Percentiles rank a stretch among this genome's conserved stretches.
phyloP scores from a whole-genome alignment of 1,284 basidiomycete species.

The Singerocomus inundabilis region DNA sequence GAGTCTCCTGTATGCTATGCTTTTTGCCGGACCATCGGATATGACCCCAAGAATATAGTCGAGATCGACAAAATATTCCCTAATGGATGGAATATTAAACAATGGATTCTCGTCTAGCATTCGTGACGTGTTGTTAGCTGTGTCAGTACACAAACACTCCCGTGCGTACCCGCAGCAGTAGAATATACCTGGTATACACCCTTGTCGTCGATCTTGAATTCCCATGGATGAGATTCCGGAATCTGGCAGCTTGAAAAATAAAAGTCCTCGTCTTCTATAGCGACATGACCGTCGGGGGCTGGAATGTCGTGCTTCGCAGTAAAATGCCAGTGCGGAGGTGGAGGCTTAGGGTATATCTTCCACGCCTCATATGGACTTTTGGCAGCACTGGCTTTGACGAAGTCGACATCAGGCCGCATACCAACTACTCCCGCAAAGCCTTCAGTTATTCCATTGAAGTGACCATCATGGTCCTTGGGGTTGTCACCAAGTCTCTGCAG shows the following conservation, averaged over 20 bases:
- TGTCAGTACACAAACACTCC: neutral
- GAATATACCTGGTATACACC: conserved; percentile 87
- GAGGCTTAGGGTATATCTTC: conserved; percentile 88
- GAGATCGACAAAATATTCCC: conserved; percentile 96
- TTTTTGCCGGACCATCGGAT: conserved; percentile 93
- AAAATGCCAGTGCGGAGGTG: conserved; percentile 94
- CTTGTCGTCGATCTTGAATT: conserved; percentile 76
- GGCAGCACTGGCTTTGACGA: conserved; percentile 31
- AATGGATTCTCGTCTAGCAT: conserved; percentile 49
- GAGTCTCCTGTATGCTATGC: conserved; percentile 90
- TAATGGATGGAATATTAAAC: conserved; percentile 81
- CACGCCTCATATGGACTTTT: conserved; percentile 54
- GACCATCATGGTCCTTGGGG: conserved; percentile 83
- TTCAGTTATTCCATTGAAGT: conserved; percentile 61
- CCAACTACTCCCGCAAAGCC: conserved; percentile 64
- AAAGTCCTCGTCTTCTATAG: conserved; percentile 55
- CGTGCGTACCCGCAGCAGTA: conserved; percentile 37
- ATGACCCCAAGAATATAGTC: conserved; percentile 87
- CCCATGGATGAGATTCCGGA: conserved; percentile 59
- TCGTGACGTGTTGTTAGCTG: neutral
- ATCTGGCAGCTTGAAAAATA: conserved; percentile 68
- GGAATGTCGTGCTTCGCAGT: conserved; percentile 53
- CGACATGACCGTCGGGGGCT: conserved; percentile 41
- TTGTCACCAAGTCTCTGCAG: conserved; percentile 89
- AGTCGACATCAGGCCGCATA: conserved; percentile 59